phyloP scores from a whole-genome alignment of 2,329 filamentous ascomycete species.

The Fusarium verticillioides region DNA sequence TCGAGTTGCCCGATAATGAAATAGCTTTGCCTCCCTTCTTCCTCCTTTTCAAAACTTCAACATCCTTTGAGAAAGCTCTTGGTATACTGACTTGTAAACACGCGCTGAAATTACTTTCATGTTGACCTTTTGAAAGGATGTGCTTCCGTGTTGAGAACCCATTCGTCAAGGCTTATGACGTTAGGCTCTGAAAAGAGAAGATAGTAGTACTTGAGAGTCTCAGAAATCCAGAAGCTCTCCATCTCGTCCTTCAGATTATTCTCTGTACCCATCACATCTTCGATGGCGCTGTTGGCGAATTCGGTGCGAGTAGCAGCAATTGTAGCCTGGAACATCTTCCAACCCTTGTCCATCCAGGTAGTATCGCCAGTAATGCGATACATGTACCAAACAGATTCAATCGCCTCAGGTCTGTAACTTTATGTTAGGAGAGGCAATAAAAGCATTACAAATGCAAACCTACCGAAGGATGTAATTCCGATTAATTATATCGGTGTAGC shows the following conservation, averaged over 20 bases:
- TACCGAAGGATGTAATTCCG: conserved; percentile 72
- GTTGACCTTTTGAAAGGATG: conserved; percentile 65
- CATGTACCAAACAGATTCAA: conserved; percentile 90
- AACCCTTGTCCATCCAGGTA: conserved; percentile 81
- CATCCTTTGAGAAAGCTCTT: neutral
- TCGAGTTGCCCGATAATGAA: conserved; percentile 10
- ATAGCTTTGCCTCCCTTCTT: neutral
- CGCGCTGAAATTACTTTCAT: conserved; percentile 1
- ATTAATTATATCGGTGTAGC: conserved; percentile 59
- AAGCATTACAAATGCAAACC: conserved; percentile 41
- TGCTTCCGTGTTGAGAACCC: conserved; percentile 73
- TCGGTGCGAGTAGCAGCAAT: conserved; percentile 72
- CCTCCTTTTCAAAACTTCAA: neutral
- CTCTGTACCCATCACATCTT: conserved; percentile 65
- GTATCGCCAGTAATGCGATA: conserved; percentile 88
- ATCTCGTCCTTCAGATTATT: conserved; percentile 68
- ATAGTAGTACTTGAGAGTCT: conserved; percentile 94
- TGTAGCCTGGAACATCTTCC: conserved; percentile 84
- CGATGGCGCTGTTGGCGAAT: conserved; percentile 76
- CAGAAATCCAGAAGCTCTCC: conserved; percentile 92
- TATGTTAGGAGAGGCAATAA: neutral
- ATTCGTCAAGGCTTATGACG: conserved; percentile 74
- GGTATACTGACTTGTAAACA: neutral
- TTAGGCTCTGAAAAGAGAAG: conserved; percentile 77
- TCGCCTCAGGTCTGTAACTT: conserved; percentile 76